A percentile compares a stretch with the other conserved stretches of the same genome.
These are phyloP conservation scores for Zelopaecilomyces penicillatus DNA, from an alignment of 2,329 filamentous ascomycete genomes.

Conservation along the genomic window DNA sequence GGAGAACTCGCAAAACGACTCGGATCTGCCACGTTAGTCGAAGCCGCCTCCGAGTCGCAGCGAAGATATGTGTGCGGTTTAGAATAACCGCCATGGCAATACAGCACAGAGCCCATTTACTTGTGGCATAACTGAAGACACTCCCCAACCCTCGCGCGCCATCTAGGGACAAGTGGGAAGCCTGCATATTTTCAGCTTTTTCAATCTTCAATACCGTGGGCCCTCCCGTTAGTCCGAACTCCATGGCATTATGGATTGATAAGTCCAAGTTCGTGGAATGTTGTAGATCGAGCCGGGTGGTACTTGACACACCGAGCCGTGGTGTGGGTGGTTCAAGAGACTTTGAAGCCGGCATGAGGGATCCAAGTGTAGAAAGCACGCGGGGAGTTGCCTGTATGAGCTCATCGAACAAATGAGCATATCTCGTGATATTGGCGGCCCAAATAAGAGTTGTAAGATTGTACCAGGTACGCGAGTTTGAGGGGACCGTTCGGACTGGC, in stretches of 20 bases:
- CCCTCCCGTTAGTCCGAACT: constrained; percentile 12
- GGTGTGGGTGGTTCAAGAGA: constrained; percentile 47
- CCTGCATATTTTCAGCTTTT: constrained; percentile 12
- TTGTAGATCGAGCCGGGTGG: constrained; percentile 14
- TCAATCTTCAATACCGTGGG: too few relatives aligned
- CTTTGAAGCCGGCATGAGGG: constrained; percentile 53
- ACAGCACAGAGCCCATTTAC: constrained; percentile 84
- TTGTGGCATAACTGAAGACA: constrained; percentile 83
- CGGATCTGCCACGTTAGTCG: constrained; percentile 65
- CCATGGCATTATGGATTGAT: constrained; percentile 23
- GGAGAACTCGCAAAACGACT: constrained; percentile 59
- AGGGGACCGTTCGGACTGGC: too few relatives aligned
- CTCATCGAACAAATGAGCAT: constrained; percentile 58
- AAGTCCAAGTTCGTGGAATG: constrained; percentile 16
- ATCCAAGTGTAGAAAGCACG: constrained; percentile 59
- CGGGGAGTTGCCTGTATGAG: constrained; percentile 61
- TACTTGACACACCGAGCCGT: constrained; percentile 13
- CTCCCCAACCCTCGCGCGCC: constrained; percentile 66
- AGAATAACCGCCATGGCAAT: constrained; percentile 79
- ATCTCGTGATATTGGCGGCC: constrained; percentile 50
- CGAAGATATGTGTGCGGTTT: constrained; percentile 90
- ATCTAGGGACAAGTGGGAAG: constrained; percentile 47
- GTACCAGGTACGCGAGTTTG: constrained; percentile 31
- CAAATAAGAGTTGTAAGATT: constrained; percentile 42
- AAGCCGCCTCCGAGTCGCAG: constrained; percentile 75